A percentile compares a stretch with the other conserved stretches of the same genome.
Conservation (phyloP, 108 stramenopile species). For the Nannochloropsis granulata region DNA sequence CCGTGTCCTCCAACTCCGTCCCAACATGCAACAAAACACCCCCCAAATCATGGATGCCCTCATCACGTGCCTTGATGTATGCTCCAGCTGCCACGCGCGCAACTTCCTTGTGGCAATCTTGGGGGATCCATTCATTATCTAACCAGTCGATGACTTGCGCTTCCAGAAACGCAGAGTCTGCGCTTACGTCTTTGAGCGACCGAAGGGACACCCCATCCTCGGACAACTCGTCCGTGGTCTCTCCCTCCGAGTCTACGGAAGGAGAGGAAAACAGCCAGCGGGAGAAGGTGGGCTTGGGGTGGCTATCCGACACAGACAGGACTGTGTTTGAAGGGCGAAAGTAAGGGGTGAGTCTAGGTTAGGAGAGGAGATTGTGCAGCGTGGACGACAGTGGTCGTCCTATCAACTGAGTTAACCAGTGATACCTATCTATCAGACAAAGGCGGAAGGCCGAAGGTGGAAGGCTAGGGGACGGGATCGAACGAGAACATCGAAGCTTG, state of each 20-base stretch:
- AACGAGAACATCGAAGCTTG: no score
- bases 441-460: no score
- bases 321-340: no score
- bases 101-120: conserved; percentile 23
- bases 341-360: no score
- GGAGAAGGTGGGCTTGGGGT: not conserved
- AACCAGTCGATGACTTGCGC: not conserved
- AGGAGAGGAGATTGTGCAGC: no score
- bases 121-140: conserved; percentile 24
- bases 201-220: not conserved
- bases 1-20: conserved; percentile 9
- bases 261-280: not conserved
- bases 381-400: no score
- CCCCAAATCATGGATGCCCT: conserved; percentile 7
- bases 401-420: no score
- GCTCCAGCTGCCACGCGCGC: conserved; percentile 9
- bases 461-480: no score
- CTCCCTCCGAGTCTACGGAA: not conserved
- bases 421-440: no score
- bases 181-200: not conserved
- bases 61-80: not conserved
- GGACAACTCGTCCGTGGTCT: not conserved
- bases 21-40: conserved; percentile 14
- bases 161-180: not conserved
- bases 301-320: not conserved